Evolutionary conservation across 768 basidiomycete genomes (phyloP).

Genomic region (Amanita rubescens): DNA sequence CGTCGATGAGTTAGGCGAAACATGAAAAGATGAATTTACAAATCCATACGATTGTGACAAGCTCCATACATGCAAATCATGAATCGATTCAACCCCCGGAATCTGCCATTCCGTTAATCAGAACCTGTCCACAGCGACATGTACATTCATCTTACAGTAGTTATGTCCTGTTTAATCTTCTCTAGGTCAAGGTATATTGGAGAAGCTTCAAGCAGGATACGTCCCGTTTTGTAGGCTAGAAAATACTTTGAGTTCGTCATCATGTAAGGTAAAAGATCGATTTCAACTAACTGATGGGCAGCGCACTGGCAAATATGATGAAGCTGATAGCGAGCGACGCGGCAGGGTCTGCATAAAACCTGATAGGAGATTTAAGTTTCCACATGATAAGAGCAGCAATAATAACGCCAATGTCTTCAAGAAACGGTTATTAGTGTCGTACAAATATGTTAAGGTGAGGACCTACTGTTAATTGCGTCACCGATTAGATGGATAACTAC

Average conservation of each 20-base stretch:
- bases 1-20: conserved; percentile 1
- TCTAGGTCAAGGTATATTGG: conserved; percentile 43
- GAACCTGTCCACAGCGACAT: background rate
- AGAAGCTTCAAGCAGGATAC: conserved; percentile 45
- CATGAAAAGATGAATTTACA: background rate
- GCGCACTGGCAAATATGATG: conserved; percentile 45
- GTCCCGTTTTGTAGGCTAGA: conserved; percentile 37
- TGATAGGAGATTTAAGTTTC: conserved; percentile 34
- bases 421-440: background rate
- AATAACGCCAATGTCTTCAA: conserved; percentile 46
- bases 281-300: conserved; percentile 40
- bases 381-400: conserved; percentile 43
- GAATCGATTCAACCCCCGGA: conserved; percentile 39
- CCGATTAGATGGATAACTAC: conserved; percentile 46
- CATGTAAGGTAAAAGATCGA: background rate
- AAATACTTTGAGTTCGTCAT: background rate
- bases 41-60: conserved; percentile 43
- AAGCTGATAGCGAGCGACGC: conserved; percentile 42
- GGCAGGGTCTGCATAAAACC: conserved; percentile 50
- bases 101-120: conserved; percentile 21
- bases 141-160: conserved; percentile 26
- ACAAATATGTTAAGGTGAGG: background rate
- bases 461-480: conserved; percentile 46
- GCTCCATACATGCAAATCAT: conserved; percentile 51
- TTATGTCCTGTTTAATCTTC: conserved; percentile 41